Base-by-base conservation (phyloP, 1,284 basidiomycete genomes). In the Vanrija sp. region DNA sequence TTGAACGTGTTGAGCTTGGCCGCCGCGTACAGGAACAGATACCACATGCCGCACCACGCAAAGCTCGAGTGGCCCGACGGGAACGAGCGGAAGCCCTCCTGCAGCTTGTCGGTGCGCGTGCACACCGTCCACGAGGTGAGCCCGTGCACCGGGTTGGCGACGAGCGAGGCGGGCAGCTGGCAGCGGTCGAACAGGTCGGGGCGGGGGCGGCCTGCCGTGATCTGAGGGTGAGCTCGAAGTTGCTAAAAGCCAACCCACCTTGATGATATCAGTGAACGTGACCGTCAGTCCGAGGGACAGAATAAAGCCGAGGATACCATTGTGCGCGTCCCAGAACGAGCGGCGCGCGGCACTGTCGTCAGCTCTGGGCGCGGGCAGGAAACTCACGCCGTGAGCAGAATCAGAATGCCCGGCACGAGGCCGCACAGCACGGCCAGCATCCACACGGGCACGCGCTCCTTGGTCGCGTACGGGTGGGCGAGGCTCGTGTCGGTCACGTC, bases 81-180 rank as follows among this genome's bases (percentile, higher is more conserved):
- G 76, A 98, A 97, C 66, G 87, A 90, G 60, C 90, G 82, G 80
- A 92, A 98, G 0, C 95, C 94, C 69, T 96, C 92, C 19, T 81
- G 78, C 58, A 95, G 75, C 14, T 85, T 81, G 63, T 90, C 79
- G 1, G 81, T 81, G 61, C 86, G 83, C 0, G 89, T 90, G 75
- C 96, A 98, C 43, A 92, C 85, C 0, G 81, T 80, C 65, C 83
- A 86, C 3, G 81, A 85, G 0, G 86, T 86, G 10, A 98, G 80
- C 0, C 88, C 87, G 62, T 85, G 91, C 1, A 78, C 65, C 0
- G 89, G 86, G 39, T 77, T 76, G 62, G 91, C 84, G 0, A 74
- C 77, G 1, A 85, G 80, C 3, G 83, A 85, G 0, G 79, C 49
- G n/a, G 76, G 75, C 2, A 92, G 92, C 54, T 88, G 84, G 74